phyloP scores from a whole-genome alignment of 140 eudicot species.

The Bidens hawaiensis region DNA sequence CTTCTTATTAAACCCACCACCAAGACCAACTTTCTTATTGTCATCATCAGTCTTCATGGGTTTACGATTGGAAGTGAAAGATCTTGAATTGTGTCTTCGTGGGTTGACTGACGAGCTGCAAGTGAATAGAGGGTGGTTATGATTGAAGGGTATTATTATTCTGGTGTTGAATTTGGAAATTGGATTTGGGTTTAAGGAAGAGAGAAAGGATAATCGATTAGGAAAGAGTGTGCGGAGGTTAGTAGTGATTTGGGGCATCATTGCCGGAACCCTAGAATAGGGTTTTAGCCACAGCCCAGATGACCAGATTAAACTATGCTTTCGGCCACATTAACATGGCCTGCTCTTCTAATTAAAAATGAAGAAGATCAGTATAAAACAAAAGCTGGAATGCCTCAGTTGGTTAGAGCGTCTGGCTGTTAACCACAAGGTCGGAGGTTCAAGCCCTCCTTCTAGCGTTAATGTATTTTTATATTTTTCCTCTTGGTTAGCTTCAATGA shows the following conservation, averaged over 20 bases:
- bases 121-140: constrained; percentile 18
- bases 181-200: constrained; percentile 24
- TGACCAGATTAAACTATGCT: constrained; percentile 11
- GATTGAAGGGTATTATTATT: constrained; percentile 2
- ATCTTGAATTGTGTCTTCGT: background rate
- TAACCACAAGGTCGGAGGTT: constrained; percentile 99
- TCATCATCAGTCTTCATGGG: background rate
- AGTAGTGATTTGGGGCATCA: constrained; percentile 44
- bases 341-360: too few relatives aligned
- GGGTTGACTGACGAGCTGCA: constrained; percentile 23
- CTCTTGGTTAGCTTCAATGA: too few relatives aligned
- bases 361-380: too few relatives aligned
- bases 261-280: constrained; percentile 21
- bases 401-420: constrained; percentile 99
- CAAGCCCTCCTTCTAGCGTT: constrained; percentile 90
- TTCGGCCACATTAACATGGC: too few relatives aligned
- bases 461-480: background rate
- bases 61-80: constrained; percentile 17
- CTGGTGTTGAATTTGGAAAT: constrained; percentile 9
- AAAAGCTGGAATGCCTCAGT: constrained; percentile 91
- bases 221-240: background rate
- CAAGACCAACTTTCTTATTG: background rate
- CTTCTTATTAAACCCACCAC: background rate
- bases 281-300: constrained; percentile 21
- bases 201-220: constrained; percentile 12